Base-by-base conservation (phyloP, 176 grass and related monocot genomes). In the Cenchrus americanus region DNA sequence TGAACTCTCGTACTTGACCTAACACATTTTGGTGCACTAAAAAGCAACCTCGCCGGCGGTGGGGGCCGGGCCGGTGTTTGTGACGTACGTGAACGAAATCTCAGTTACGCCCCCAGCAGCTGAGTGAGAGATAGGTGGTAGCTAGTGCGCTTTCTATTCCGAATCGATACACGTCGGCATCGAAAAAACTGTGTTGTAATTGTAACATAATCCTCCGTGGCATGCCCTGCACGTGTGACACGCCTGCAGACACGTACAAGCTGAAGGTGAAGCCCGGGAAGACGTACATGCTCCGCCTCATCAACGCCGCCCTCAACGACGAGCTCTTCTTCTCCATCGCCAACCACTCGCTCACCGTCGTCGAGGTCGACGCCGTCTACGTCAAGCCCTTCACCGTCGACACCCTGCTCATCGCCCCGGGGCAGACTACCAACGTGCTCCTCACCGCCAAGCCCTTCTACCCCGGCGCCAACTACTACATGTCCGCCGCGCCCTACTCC, bases 261-360 rank as follows among this genome's bases (percentile, higher is more conserved):
- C 86, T 91, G n/a, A 88, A 80, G 80, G 92, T 88, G 76, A 83
- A 82, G 34, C 79, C 76, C 5, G 83, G 88, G 22, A 94, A 89
- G 26, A 91, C 83, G 48, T 94, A 94, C 83, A 64, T 94, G 11
- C 83, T 94, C 23, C 92, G 92, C 49, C 80, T 94, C 69, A 85
- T 94, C 84, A 94, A 91, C 72, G 83, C 92, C 2, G 92, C 86
- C 14, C 89, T 94, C 85, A 94, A 94, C 70, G 86, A 84, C 18
- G 89, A 94, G 73, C 92, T 94, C 80, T 94, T 94, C 89, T 91
- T 94, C 92, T 81, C 83, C 76, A 26, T 94, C 53, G 92, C 92
- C 64, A 77, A 88, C 63, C 92, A 94, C 84, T 71, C 51, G n/a
- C 82, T 94, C 53, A 94, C 89, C 34, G 73, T 94, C 21, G 89